Base-by-base conservation (phyloP, 2,329 filamentous ascomycete genomes). In the Fusarium sp. region DNA sequence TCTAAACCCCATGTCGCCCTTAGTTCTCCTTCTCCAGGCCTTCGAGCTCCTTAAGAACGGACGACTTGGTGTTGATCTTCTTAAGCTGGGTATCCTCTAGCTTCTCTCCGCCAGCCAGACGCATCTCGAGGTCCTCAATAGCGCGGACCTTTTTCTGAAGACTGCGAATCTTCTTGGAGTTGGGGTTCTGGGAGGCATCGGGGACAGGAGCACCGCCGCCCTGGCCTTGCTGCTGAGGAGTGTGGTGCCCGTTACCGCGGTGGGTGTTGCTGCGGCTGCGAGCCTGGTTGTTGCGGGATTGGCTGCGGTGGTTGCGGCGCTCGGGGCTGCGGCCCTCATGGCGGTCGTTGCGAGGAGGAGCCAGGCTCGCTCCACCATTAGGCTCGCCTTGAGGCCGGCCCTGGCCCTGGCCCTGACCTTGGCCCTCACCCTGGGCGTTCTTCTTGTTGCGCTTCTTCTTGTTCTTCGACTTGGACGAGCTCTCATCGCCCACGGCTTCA, bases 381-480 rank as follows among this genome's bases (percentile, higher is more conserved):
- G 73, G 78, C 52, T 80, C 79, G 17, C 72, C 72, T 53, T 77
- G 75, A 13, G 68, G 65, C 47, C 87, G 88, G 45, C 85, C 86
- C 15, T 92, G 90, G 6, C 82, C 84, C 42, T 95, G 93, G 73
- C 23, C 23, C 23, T 25, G 93, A 73, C 23, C 23, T 6, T 25
- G 23, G 23, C 85, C 86, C 15, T 92, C 91, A 6, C 82, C 84
- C 42, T 95, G 93, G 73, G 93, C 95, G 47, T 86, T 85, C 79
- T 97, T 98, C 83, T 96, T 97, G 66, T 82, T 85, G 64, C 95
- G 87, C 85, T 98, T 98, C 86, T 98, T 98, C 86, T 98, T 98
- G 79, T 97, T 97, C 84, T 97, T 97, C 83, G 97, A 97, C 69
- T 73, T 75, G 92, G 80, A 11, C 91, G 93, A 49, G 90, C 87